These are phyloP conservation scores for Paraglomus brasilianum DNA, from an alignment of 192 early-diverging fungal species.

Conservation along the genomic window DNA sequence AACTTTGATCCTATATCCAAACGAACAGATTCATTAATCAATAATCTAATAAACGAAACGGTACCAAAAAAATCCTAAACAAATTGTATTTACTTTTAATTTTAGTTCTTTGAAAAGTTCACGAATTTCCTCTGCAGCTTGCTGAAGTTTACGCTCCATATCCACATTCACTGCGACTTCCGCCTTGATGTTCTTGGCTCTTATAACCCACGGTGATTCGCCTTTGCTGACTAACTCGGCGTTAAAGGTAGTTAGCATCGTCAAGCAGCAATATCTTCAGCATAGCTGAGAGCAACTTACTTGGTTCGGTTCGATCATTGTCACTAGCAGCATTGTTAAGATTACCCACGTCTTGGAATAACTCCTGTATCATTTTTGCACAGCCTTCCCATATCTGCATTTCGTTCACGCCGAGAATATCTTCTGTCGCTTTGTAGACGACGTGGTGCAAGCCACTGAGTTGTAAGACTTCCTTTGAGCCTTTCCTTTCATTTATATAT, in stretches of 20 bases:
- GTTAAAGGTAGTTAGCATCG: not conserved
- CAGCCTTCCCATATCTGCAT: slow-evolving; percentile 60
- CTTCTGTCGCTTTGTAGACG: slow-evolving; percentile 57
- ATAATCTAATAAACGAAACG: not conserved
- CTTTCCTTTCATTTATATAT: slow-evolving; percentile 49
- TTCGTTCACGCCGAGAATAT: slow-evolving; percentile 56
- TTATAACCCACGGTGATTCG: slow-evolving; percentile 75
- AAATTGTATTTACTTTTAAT: slow-evolving; percentile 54
- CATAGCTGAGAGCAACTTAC: slow-evolving; percentile 31
- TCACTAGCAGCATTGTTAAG: slow-evolving; percentile 52
- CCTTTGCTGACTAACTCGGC: slow-evolving; percentile 38
- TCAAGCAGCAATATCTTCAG: not conserved
- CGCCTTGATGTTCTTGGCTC: slow-evolving; percentile 78
- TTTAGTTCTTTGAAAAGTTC: slow-evolving; percentile 78
- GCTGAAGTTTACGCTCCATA: slow-evolving; percentile 72
- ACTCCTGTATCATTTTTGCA: slow-evolving; percentile 47
- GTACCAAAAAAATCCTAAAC: not conserved
- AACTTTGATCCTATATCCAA: slow-evolving; percentile 61
- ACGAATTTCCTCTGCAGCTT: slow-evolving; percentile 75
- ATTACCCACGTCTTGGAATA: slow-evolving; percentile 47
- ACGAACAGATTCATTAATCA: too few species aligned
- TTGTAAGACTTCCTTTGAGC: slow-evolving; percentile 41
- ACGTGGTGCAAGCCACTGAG: slow-evolving; percentile 52
- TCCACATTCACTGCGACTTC: slow-evolving; percentile 80
- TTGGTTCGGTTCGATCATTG: slow-evolving; percentile 51